Evolutionary conservation across 2,329 filamentous ascomycete genomes (phyloP), one percentile per base, ranked within the genome.

Genomic region (Torrubiella hemipterigena): DNA sequence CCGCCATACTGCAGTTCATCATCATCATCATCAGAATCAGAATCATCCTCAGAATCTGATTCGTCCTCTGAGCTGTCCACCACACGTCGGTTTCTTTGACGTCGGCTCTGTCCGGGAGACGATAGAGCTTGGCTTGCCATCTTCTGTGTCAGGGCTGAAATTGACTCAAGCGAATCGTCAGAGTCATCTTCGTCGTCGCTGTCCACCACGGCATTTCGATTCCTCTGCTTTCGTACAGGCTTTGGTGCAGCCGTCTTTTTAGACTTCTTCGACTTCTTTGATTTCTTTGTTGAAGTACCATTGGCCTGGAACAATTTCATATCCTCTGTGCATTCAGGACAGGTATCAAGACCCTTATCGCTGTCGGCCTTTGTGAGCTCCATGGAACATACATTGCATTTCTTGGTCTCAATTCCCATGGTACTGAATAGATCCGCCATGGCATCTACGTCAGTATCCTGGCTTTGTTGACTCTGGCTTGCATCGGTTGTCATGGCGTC

Each of bases 371-470:
- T 58, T 12, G 65, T 68, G 13, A 94, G 58, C 12, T 77, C 69
- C 30, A 67, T 69, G 44, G 87, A 79, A 46, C 87, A 95, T 38
- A 94, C 75, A 46, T 87, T 82, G 48, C 87, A 95, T 40, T 77
- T 75, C 60, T 79, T 89, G 8, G 72, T 66, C 42, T 76, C 65
- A 34, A 95, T 80, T 36, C 74, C 84, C 46, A 98, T 72, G 2
- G 80, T 83, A 4, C 85, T 84, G 47, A 98, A 80, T 46, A 95
- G 68, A 47, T 91, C 81, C 0, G 86, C 82, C 47, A 98, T 73
- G 18, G 75, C 77, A 50, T 96, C 87, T 10, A 94, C 58, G 31
- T 87, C 83, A 15, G 70, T 61, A 9, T 69, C 67, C 13, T 66
- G 60, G 29, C 64, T 61, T 34, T 65, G 67, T 40, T 67, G 65